Base-by-base conservation (phyloP, 2,329 filamentous ascomycete species). In the Fusarium sarcochroum region DNA sequence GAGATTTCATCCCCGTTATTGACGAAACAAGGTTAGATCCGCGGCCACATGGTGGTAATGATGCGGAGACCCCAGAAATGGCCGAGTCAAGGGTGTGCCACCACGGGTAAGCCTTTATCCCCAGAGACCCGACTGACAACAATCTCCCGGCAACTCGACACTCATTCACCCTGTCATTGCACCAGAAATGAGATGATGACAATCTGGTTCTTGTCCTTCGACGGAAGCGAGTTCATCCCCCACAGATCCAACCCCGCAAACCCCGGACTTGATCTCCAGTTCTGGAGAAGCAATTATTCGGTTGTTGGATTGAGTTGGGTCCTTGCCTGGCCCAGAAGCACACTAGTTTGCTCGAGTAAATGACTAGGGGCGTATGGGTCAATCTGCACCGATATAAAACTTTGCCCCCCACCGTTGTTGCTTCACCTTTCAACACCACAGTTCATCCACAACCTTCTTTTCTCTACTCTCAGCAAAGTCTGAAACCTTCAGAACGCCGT, bases 201-300 rank as follows among this genome's bases (percentile, higher is more conserved):
- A 67, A 68, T 63, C 34, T 59, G 37, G 34, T 57, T 63, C 52
- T 45, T 54, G 55, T 63, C 48, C 53, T 67, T 68, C 27, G 59
- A 58, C 70, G 72, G 72, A 74, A 71, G 58, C 63, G 48, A 69
- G 55, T 75, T 74, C 72, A 71, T 73, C 72, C 72, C 72, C 72
- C 72, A 64, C 72, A 74, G 41, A 70, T 65, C 37, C 56, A 58
- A 58, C 72, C 72, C 72, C 72, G 67, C 70, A 71, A 73, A 73
- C 72, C 72, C 72, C 72, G 63, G 69, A 73, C 70, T 73, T 41
- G 23, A 49, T 58, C 70, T 61, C 64, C 54, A 68, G 37, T 52
- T 56, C 45, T 66, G 68, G 72, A 66, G 60, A 58, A 57, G 44
- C 48, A 56, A 30, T 59, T 35, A 41, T 60, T 34, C 15, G 34